Evolutionary conservation across 345 rosid species (phyloP).

Genomic region (Mercurialis annua): DNA sequence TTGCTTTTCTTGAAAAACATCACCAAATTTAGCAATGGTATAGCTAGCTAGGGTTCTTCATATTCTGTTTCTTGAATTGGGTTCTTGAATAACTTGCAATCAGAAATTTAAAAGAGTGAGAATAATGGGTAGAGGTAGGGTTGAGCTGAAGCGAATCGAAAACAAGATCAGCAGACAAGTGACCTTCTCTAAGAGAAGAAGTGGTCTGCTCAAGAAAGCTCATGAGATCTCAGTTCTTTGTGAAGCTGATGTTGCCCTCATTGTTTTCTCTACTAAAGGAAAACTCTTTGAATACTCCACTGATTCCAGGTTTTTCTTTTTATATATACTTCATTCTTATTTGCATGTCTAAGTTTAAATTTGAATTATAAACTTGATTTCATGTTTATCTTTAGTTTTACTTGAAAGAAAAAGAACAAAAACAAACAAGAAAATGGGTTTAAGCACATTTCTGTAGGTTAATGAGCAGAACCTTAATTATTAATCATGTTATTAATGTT

Average conservation of each 20-base stretch:
- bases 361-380: neutral
- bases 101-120: neutral
- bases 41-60: neutral
- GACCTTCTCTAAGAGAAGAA: conserved; percentile 79
- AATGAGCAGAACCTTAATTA: no score
- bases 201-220: conserved; percentile 78
- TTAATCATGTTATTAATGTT: no score
- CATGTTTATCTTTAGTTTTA: conserved; percentile 10
- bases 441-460: no score
- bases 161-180: conserved; percentile 91
- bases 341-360: no score
- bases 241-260: conserved; percentile 74
- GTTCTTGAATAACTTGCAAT: neutral
- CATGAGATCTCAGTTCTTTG: conserved; percentile 86
- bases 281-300: conserved; percentile 78
- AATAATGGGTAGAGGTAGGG: conserved; percentile 96
- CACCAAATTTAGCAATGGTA: conserved; percentile 12
- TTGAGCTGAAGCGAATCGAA: conserved; percentile 84
- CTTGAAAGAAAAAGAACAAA: no score
- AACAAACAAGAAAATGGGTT: no score
- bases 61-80: conserved; percentile 3
- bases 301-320: conserved; percentile 78
- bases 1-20: neutral
- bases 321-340: neutral
- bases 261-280: conserved; percentile 81